Evolutionary conservation across 2,329 filamentous ascomycete species (phyloP).

Genomic region (Hysterium pulicare): DNA sequence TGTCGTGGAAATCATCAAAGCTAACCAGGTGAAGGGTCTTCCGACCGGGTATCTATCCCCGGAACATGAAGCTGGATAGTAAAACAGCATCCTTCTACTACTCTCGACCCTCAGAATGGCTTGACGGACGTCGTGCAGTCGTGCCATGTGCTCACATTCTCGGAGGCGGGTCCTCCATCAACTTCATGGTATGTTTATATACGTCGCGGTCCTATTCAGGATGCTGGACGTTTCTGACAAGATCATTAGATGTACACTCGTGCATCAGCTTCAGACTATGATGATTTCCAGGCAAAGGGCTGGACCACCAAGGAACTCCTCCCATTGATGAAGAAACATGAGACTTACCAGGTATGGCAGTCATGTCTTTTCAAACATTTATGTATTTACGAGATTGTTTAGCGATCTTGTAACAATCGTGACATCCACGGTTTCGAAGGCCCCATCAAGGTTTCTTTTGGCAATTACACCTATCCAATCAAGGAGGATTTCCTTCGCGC

Average conservation of each 20-base stretch:
- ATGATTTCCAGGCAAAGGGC: slow-evolving; percentile 76
- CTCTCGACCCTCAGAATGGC: slow-evolving; percentile 69
- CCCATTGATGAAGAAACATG: slow-evolving; percentile 75
- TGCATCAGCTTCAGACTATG: slow-evolving; percentile 69
- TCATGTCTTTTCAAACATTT: neutral
- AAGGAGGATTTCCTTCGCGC: slow-evolving; percentile 77
- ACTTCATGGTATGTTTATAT: slow-evolving; percentile 63
- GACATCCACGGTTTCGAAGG: slow-evolving; percentile 74
- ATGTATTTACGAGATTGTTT: neutral
- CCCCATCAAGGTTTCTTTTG: slow-evolving; percentile 76
- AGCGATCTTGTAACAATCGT: slow-evolving; percentile 47
- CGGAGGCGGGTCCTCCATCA: slow-evolving; percentile 70
- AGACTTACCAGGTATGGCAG: slow-evolving; percentile 64
- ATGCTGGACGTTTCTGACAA: slow-evolving; percentile 5
- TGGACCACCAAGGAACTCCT: slow-evolving; percentile 74
- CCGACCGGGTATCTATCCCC: slow-evolving; percentile 72
- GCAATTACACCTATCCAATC: slow-evolving; percentile 77
- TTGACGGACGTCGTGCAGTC: slow-evolving; percentile 67
- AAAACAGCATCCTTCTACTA: slow-evolving; percentile 82
- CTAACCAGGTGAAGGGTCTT: slow-evolving; percentile 54
- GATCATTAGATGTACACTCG: slow-evolving; percentile 64
- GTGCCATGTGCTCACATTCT: slow-evolving; percentile 73
- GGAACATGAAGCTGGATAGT: slow-evolving; percentile 75
- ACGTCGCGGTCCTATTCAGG: neutral
- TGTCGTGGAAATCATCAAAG: slow-evolving; percentile 40